Conservation (phyloP, 164 flowering plant species). For the Santalum album region DNA sequence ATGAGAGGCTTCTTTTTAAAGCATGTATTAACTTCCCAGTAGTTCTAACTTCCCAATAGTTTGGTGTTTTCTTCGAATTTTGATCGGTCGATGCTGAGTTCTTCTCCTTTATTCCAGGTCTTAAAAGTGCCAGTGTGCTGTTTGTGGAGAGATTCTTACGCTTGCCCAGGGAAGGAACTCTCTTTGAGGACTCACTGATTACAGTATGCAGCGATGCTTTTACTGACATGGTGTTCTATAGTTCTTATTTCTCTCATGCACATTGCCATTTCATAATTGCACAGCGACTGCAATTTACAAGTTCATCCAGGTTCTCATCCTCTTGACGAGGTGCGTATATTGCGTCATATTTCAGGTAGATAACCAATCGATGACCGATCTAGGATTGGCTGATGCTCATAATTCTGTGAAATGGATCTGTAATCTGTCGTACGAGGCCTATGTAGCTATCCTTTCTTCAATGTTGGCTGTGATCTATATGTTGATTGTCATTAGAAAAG, state of each 20-base stretch:
- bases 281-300: constrained; percentile 64
- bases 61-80: background rate
- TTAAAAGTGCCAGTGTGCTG: constrained; percentile 91
- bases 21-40: background rate
- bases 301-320: constrained; percentile 67
- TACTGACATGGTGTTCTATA: background rate
- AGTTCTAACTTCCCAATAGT: background rate
- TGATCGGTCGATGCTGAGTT: background rate
- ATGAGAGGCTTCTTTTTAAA: background rate
- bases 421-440: too few species aligned
- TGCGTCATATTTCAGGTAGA: background rate
- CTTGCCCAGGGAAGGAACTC: constrained; percentile 69
- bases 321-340: constrained; percentile 70
- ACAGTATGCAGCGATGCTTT: background rate
- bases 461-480: too few species aligned
- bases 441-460: too few species aligned
- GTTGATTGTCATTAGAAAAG: too few species aligned
- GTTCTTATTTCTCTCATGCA: background rate
- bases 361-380: too few species aligned
- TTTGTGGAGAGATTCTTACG: constrained; percentile 89
- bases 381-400: too few species aligned
- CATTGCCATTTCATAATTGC: constrained; percentile 2
- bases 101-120: constrained; percentile 40
- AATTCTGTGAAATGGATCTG: too few species aligned
- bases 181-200: background rate